Percentiles rank a stretch among this genome's conserved stretches.
Conservation (phyloP, 164 flowering plant genomes). For the Tetrastigma voinierianum region DNA sequence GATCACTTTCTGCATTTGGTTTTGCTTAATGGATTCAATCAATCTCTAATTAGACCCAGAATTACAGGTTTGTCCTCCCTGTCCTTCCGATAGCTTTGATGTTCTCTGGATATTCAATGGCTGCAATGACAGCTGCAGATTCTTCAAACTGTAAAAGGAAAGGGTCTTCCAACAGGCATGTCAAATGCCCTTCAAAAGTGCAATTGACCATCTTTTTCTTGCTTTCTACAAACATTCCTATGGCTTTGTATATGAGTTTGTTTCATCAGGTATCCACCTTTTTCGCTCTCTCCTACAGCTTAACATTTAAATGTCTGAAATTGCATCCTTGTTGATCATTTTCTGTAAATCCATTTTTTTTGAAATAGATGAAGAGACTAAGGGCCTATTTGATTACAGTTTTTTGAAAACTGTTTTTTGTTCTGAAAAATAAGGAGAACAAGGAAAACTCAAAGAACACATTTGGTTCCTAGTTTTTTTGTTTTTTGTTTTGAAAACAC, state of each 20-base stretch:
- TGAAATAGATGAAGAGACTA: too few relatives aligned
- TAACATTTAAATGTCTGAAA: not conserved
- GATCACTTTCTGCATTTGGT: not conserved
- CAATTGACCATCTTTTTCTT: conserved; percentile 49
- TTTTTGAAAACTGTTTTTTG: too few relatives aligned
- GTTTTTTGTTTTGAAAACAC: too few relatives aligned
- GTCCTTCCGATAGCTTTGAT: conserved; percentile 88
- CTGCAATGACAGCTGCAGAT: conserved; percentile 29
- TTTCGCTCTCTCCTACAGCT: not conserved
- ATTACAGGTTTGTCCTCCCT: conserved; percentile 85
- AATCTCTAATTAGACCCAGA: conserved; percentile 19
- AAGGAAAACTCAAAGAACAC: too few relatives aligned
- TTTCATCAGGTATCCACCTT: conserved; percentile 71
- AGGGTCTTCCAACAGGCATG: conserved; percentile 18
- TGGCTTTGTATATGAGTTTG: conserved; percentile 91
- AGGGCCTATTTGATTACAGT: too few relatives aligned
- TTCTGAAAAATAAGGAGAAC: too few relatives aligned
- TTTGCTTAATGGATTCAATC: not conserved
- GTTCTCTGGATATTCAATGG: conserved; percentile 75
- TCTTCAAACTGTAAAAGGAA: conserved; percentile 23
- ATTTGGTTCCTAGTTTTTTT: too few relatives aligned
- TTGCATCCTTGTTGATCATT: not conserved
- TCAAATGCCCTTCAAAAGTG: conserved; percentile 32
- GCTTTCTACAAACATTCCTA: conserved; percentile 79
- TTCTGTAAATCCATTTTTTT: too few relatives aligned